Percentiles rank a stretch among this genome's conserved stretches.
These are phyloP conservation scores for Endogone sp. DNA, from an alignment of 192 early-diverging fungal species.

Conservation along the genomic window DNA sequence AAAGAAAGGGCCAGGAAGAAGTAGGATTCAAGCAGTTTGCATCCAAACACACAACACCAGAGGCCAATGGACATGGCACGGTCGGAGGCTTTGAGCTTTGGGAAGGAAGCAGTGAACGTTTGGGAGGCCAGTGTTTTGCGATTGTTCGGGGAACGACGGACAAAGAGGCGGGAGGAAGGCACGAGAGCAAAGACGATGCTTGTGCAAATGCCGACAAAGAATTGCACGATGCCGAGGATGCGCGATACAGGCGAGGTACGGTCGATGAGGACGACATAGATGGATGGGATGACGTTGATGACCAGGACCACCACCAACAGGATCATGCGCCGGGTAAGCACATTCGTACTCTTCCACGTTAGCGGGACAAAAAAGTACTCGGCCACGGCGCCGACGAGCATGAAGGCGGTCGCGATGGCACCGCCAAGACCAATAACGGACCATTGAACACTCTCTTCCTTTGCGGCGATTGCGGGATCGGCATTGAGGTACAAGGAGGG, in stretches of 20 bases:
- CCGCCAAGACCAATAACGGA: slow-evolving; percentile 70
- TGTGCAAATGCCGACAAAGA: slow-evolving; percentile 64
- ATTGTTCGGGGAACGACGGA: not conserved
- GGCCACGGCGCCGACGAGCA: slow-evolving; percentile 58
- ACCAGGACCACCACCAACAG: slow-evolving; percentile 60
- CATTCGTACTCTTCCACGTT: slow-evolving; percentile 48
- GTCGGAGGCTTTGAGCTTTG: slow-evolving; percentile 58
- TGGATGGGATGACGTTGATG: slow-evolving; percentile 61
- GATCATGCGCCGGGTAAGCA: slow-evolving; percentile 47
- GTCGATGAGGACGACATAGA: slow-evolving; percentile 52
- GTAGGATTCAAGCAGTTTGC: slow-evolving; percentile 80
- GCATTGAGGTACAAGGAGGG: slow-evolving; percentile 55
- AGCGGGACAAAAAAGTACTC: slow-evolving; percentile 74
- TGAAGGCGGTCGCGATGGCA: slow-evolving; percentile 60
- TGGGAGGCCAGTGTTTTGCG: slow-evolving; percentile 44
- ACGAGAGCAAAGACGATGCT: slow-evolving; percentile 63
- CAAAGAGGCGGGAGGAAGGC: slow-evolving; percentile 59
- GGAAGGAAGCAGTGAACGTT: slow-evolving; percentile 73
- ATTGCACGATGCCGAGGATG: slow-evolving; percentile 63
- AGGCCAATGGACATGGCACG: slow-evolving; percentile 67
- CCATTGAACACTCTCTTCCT: slow-evolving; percentile 41
- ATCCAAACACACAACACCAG: slow-evolving; percentile 70
- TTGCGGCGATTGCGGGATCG: slow-evolving; percentile 25
- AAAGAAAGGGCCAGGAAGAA: slow-evolving; percentile 79
- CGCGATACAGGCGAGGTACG: slow-evolving; percentile 39